Evolutionary conservation across 1,139 yeast species (phyloP), one percentile per base, ranked within the genome.

Genomic region (Taphrina betulina): DNA sequence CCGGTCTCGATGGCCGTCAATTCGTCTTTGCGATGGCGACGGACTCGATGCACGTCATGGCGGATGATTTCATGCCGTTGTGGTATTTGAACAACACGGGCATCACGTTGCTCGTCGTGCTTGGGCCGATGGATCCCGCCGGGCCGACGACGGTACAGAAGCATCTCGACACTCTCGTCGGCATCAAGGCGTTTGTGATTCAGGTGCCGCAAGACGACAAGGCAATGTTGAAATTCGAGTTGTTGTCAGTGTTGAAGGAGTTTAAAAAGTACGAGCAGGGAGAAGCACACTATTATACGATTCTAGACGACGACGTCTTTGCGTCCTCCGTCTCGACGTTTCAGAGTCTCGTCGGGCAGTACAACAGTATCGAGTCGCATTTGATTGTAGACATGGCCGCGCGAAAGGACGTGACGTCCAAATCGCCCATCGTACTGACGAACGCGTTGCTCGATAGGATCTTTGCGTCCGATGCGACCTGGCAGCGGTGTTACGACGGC

Each of bases 1-100:
- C 24, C 7, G 19, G 44, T 12, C 26, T 37, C 8, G 41, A 31
- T 7, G 24, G 34, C 8, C 20, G 22, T 5, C 31, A 38, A n/a
- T 34, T 40, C 40, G 31, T 50, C 12, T 50, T 50, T 40, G 54
- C 54, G 17, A 29, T 50, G 29, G 54, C 46, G 7, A 50, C 54
- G 7, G 44, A 41, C 22, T 40, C 54, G 4, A 33, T 40, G 16
- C 54, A 38, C 20, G 35, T 40, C 19, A 5, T 50, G 28, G 31
- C 37, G 8, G 23, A 28, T 5, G 54, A 50, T 24, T 50, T 50
- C 33, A 14, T 24, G 29, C 54, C 54, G 5, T 40, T 40, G 24
- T 20, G 24, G 14, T 50, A 40, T 24, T 20, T 50, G 31, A 19
- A 16, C n/a, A 29, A 19, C 41, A 22, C 34, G 10, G 37, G 40